Evolutionary conservation across 23 red algal genomes (phyloP).

Genomic region (Cyanidiococcus yangmingshanensis): DNA sequence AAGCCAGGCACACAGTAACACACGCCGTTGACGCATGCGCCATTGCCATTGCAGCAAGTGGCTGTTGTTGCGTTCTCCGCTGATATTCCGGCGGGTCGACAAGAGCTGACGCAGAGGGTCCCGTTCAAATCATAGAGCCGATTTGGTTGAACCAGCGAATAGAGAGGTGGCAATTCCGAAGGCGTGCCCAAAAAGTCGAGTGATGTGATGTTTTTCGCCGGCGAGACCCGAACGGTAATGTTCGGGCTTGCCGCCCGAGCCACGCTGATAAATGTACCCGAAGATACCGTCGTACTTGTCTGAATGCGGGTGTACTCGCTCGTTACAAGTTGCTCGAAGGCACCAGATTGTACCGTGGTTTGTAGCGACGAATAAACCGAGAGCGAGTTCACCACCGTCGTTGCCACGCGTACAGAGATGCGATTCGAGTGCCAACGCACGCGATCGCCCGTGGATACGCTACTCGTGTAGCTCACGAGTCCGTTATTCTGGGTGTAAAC

Average conservation of each 20-base stretch:
- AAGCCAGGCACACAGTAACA: conserved; percentile 20
- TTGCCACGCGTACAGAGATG: background rate
- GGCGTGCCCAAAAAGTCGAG: conserved; percentile 14
- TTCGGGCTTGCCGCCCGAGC: background rate
- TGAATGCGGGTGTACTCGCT: background rate
- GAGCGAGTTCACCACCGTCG: background rate
- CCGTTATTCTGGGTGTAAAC: background rate
- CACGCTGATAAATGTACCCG: background rate
- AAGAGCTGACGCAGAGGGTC: conserved; percentile 3
- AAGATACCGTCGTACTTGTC: background rate
- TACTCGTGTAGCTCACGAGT: conserved; percentile 17
- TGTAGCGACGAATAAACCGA: background rate
- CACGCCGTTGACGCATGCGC: conserved; percentile 12
- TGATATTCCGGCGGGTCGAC: background rate
- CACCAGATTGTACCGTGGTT: background rate
- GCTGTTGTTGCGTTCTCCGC: conserved; percentile 12
- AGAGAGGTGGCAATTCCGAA: background rate
- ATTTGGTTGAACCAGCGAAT: background rate
- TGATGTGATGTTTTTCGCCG: background rate
- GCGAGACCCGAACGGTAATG: conserved; percentile 8
- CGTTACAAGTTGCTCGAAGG: background rate
- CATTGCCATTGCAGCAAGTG: conserved; percentile 7
- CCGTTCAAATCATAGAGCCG: conserved; percentile 8
- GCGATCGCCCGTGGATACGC: background rate
- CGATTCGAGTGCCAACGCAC: conserved; percentile 5